Evolutionary conservation across 192 early-diverging fungal genomes (phyloP), one percentile per base, ranked within the genome.

Genomic region (Chytriomyces sp.): DNA sequence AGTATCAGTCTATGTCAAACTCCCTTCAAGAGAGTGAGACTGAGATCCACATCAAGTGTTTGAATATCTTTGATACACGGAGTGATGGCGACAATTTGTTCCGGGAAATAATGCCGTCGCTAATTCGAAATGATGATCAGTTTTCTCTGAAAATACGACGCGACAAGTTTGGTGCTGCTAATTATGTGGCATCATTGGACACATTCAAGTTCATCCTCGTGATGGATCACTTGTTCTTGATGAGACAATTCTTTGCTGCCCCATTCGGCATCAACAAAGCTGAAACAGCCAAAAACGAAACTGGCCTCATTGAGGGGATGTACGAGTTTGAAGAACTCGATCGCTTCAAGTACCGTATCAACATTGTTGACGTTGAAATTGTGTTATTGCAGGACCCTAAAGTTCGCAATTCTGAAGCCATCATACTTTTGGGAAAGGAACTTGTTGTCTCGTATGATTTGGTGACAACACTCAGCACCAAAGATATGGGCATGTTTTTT

Each of bases 401-500:
- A 41, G 79, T 66, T 17, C 68, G 80, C 3, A 76, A 85, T 28
- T 93, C 94, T 0, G 95, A 99, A 66, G 96, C 98, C 10, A 88
- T 99, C 39, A 81, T 95, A n/a, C 83, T 98, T 26, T 88, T 86
- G 0, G 84, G 92, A 1, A 87, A 93, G 53, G 88, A 93, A 69
- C 80, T 97, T 0, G 86, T 93, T 26, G 76, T 96, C 40, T 85
- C 89, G 5, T 92, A 94, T 62, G 91, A 95, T 72, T 82, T 89
- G 14, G 82, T 93, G 34, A 89, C 89, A 64, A 90, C 88, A 3
- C 56, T 94, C 6, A 91, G 85, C 25, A 81, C 94, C 53, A 84
- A 94, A 39, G 90, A 93, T 65, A 84, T 94, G 41, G 92, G 94
- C 40, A 93, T 98, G 86, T 92, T 91, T 38, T 82, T 99, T 14